Conservation (phyloP, 2,329 filamentous ascomycete species). For the Sclerotinia minor region DNA sequence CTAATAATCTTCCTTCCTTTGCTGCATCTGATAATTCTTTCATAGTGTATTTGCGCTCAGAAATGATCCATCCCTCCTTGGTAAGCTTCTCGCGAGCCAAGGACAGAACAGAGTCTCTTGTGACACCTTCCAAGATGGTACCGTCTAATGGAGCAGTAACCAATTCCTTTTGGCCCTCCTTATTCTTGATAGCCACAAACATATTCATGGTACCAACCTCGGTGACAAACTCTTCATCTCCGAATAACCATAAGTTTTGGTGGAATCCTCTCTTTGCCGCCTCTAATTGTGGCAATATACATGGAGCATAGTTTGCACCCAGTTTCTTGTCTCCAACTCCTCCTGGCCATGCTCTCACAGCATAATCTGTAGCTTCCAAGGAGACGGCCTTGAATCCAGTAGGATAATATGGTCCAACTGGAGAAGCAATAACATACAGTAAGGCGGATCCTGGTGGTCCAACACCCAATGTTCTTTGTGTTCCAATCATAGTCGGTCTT, state of each 20-base stretch:
- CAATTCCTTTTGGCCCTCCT: conserved; percentile 86
- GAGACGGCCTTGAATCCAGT: conserved; percentile 97
- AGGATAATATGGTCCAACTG: conserved; percentile 96
- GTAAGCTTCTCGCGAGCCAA: conserved; percentile 81
- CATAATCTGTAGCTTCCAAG: conserved; percentile 93
- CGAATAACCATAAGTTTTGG: conserved; percentile 98
- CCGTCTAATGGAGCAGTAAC: conserved; percentile 95
- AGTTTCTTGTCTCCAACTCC: conserved; percentile 98
- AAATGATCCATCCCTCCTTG: conserved; percentile 84
- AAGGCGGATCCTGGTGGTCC: conserved; percentile 88
- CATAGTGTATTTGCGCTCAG: conserved; percentile 93
- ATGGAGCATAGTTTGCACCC: conserved; percentile 98
- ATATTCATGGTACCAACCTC: conserved; percentile 99
- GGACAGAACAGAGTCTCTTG: conserved; percentile 83
- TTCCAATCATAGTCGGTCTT: conserved; percentile 95
- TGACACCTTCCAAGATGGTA: conserved; percentile 94
- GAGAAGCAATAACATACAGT: conserved; percentile 92
- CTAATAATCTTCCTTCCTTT: conserved; percentile 80
- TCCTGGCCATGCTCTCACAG: conserved; percentile 94
- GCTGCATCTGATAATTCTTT: conserved; percentile 77
- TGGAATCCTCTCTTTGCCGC: conserved; percentile 91
- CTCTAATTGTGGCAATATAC: conserved; percentile 93
- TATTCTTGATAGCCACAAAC: conserved; percentile 82
- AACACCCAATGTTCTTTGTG: conserved; percentile 90
- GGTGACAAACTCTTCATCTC: conserved; percentile 91